phyloP scores from a whole-genome alignment of 495 filamentous ascomycete species.

The Penicillium parvum region DNA sequence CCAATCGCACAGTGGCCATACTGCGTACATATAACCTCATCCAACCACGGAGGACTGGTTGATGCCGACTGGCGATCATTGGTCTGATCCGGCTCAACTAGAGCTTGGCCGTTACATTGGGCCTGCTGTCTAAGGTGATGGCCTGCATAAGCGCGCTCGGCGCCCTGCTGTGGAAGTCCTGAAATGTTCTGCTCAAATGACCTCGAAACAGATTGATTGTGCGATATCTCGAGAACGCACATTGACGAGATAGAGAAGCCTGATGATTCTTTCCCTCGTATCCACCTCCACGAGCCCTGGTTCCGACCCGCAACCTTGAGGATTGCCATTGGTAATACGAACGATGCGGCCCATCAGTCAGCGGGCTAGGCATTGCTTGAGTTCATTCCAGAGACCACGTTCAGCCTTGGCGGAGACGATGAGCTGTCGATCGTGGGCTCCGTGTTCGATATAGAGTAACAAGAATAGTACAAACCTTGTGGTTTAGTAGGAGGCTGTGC shows the following conservation, averaged over 20 bases:
- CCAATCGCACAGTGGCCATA: constrained; percentile 8
- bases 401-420: constrained; percentile 10
- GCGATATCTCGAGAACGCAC: too few species aligned
- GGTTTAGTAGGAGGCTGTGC: too few species aligned
- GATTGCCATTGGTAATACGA: constrained; percentile 2
- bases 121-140: constrained; percentile 7
- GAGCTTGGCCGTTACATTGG: constrained; percentile 17
- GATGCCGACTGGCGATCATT: constrained; percentile 1
- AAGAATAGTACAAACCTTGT: too few species aligned
- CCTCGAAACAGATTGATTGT: not conserved
- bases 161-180: constrained; percentile 10
- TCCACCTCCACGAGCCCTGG: too few species aligned
- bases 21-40: not conserved
- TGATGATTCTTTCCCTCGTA: constrained; percentile 1
- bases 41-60: constrained; percentile 3
- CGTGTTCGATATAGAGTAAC: constrained; percentile 1
- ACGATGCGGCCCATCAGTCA: not conserved
- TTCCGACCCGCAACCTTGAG: too few species aligned
- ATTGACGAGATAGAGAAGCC: not conserved
- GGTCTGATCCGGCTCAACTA: constrained; percentile 6
- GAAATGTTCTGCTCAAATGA: not conserved
- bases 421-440: not conserved
- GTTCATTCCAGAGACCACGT: constrained; percentile 4
- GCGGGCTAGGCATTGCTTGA: constrained; percentile 19
- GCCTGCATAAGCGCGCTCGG: constrained; percentile 20